Percentiles rank a stretch among this genome's conserved stretches.
Conservation (phyloP, 2,329 filamentous ascomycete genomes). For the Nothophoma quercina region DNA sequence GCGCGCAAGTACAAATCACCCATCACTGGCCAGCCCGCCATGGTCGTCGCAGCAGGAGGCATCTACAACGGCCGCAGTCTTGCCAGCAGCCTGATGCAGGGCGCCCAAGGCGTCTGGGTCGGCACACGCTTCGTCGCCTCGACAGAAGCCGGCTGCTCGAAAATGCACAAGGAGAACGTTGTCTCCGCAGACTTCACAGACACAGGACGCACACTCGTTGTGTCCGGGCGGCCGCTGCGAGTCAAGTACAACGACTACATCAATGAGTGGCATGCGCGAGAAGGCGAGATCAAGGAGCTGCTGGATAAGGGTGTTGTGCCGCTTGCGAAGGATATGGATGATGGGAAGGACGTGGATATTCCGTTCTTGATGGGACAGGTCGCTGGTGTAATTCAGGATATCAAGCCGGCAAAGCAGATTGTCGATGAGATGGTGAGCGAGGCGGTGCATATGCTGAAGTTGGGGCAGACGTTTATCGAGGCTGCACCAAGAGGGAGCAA, state of each 20-base stretch:
- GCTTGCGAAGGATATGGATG: conserved; percentile 81
- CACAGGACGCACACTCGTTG: conserved; percentile 81
- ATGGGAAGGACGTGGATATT: conserved; percentile 81
- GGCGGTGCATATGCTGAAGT: conserved; percentile 49
- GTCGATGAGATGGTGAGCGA: conserved; percentile 83
- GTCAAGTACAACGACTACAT: conserved; percentile 86
- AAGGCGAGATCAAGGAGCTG: conserved; percentile 76
- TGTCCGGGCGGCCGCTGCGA: conserved; percentile 82
- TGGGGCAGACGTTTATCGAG: conserved; percentile 47
- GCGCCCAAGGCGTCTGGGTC: conserved; percentile 90
- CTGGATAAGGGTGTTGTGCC: conserved; percentile 81
- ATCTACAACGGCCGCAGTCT: conserved; percentile 83
- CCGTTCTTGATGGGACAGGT: conserved; percentile 96
- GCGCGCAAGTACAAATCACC: conserved; percentile 75
- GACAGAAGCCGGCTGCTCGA: conserved; percentile 79
- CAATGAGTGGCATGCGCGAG: conserved; percentile 77
- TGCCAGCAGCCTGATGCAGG: conserved; percentile 84
- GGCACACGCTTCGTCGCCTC: conserved; percentile 90
- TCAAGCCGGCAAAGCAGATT: conserved; percentile 84
- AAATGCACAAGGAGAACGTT: conserved; percentile 84
- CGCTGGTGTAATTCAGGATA: conserved; percentile 75
- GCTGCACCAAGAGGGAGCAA: conserved; percentile 34
- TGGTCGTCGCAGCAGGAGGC: conserved; percentile 90
- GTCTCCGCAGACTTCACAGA: conserved; percentile 80
- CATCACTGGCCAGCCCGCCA: conserved; percentile 72